These are phyloP conservation scores for Hamamelis virginiana DNA, from an alignment of 164 flowering plant genomes.

Conservation along the genomic window DNA sequence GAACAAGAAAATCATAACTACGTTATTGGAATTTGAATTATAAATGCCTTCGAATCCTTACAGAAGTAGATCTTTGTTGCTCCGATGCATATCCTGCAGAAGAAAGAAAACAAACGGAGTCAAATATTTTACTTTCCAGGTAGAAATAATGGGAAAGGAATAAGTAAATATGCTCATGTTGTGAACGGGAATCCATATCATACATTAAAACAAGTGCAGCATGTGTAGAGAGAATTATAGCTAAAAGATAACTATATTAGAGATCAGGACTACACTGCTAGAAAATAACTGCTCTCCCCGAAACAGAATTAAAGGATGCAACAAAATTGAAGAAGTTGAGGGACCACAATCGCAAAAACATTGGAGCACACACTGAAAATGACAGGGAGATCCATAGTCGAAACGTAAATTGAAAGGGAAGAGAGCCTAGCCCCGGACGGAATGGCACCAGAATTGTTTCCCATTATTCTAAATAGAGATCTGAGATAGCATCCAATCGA, in stretches of 20 bases:
- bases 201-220: too few relatives aligned
- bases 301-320: not conserved
- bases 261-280: too few relatives aligned
- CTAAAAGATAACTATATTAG: too few relatives aligned
- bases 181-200: too few relatives aligned
- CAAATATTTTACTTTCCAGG: not conserved
- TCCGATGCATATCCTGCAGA: conserved; percentile 42
- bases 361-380: not conserved
- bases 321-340: not conserved
- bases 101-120: not conserved
- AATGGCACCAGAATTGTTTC: not conserved
- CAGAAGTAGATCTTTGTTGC: conserved; percentile 29
- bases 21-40: not conserved
- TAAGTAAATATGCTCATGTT: too few relatives aligned
- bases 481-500: conserved; percentile 3
- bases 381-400: too few relatives aligned
- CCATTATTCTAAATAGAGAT: conserved; percentile 1
- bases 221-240: not conserved
- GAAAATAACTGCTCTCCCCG: not conserved
- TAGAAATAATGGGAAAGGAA: too few relatives aligned
- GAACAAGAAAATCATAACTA: not conserved
- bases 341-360: not conserved
- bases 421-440: not conserved
- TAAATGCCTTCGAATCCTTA: conserved; percentile 20
- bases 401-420: too few relatives aligned